These are phyloP conservation scores for Sutorius eximius DNA, from an alignment of 1,284 basidiomycete species.

Conservation along the genomic window DNA sequence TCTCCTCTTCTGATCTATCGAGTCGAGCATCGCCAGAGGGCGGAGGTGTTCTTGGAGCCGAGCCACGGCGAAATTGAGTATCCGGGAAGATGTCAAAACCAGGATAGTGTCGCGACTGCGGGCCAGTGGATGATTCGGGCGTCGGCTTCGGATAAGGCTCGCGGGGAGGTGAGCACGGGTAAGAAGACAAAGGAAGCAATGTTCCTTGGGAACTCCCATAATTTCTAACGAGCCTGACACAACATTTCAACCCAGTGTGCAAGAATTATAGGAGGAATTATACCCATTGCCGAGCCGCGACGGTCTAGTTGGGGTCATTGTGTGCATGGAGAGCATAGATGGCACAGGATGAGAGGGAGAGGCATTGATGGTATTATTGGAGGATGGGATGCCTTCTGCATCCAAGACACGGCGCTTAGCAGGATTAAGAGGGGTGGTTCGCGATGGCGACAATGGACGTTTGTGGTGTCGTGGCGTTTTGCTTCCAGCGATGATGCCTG, in stretches of 20 bases:
- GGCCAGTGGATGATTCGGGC: slow-evolving; percentile 47
- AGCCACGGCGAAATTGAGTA: slow-evolving; percentile 36
- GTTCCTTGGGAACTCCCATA: slow-evolving; percentile 8
- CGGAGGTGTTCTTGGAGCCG: not conserved
- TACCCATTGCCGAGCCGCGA: slow-evolving; percentile 30
- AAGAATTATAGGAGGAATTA: not conserved
- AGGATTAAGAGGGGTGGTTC: slow-evolving; percentile 51
- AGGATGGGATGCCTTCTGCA: slow-evolving; percentile 48
- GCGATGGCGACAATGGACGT: slow-evolving; percentile 55
- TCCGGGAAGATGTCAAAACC: slow-evolving; percentile 68
- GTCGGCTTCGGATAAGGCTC: slow-evolving; percentile 32
- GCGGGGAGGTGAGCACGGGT: slow-evolving; percentile 21
- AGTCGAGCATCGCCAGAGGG: slow-evolving; percentile 21
- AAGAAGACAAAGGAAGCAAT: slow-evolving; percentile 16
- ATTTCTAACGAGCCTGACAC: slow-evolving; percentile 16
- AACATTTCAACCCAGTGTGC: not conserved
- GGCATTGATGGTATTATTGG: slow-evolving; percentile 13
- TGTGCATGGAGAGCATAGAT: slow-evolving; percentile 11
- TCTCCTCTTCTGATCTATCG: slow-evolving; percentile 39
- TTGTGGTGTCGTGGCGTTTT: slow-evolving; percentile 37
- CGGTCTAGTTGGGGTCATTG: slow-evolving; percentile 23
- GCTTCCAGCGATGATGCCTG: slow-evolving; percentile 25
- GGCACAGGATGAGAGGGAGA: slow-evolving; percentile 23
- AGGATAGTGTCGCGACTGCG: slow-evolving; percentile 68
- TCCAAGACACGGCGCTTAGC: slow-evolving; percentile 68